Evolutionary conservation across 495 filamentous ascomycete species (phyloP).

Genomic region (Penicillium flavigenum): DNA sequence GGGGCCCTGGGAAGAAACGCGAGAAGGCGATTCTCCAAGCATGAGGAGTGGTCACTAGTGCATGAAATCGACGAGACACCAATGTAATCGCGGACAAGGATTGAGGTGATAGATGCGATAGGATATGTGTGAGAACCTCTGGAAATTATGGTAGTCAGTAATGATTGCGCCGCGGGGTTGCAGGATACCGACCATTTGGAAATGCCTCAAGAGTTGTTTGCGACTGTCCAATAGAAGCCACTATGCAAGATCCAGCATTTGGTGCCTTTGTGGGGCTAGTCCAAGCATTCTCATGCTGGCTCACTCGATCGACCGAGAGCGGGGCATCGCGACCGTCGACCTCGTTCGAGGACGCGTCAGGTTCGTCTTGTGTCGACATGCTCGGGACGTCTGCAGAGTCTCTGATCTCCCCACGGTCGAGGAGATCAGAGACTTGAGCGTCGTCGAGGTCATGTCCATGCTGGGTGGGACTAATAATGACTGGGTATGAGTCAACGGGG

Average conservation of each 20-base stretch:
- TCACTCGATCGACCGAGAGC: constrained; percentile 58
- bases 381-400: constrained; percentile 30
- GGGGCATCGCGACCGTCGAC: constrained; percentile 33
- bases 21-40: constrained; percentile 89
- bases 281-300: constrained; percentile 65
- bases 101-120: constrained; percentile 81
- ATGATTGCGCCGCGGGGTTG: constrained; percentile 5
- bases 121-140: constrained; percentile 91
- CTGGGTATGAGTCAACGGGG: constrained; percentile 44
- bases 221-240: constrained; percentile 50
- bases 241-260: constrained; percentile 33
- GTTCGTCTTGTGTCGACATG: constrained; percentile 28
- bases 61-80: constrained; percentile 81
- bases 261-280: background rate
- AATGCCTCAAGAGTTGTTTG: constrained; percentile 61
- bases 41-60: constrained; percentile 80
- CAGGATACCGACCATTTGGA: constrained; percentile 69
- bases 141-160: constrained; percentile 27
- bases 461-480: constrained; percentile 54
- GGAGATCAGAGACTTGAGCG: constrained; percentile 39
- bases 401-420: constrained; percentile 28
- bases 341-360: constrained; percentile 33
- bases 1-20: constrained; percentile 78
- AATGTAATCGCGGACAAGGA: constrained; percentile 73
- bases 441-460: constrained; percentile 68